These are phyloP conservation scores for Penicillium olsonii DNA, from an alignment of 2,329 filamentous ascomycete species.

Conservation along the genomic window DNA sequence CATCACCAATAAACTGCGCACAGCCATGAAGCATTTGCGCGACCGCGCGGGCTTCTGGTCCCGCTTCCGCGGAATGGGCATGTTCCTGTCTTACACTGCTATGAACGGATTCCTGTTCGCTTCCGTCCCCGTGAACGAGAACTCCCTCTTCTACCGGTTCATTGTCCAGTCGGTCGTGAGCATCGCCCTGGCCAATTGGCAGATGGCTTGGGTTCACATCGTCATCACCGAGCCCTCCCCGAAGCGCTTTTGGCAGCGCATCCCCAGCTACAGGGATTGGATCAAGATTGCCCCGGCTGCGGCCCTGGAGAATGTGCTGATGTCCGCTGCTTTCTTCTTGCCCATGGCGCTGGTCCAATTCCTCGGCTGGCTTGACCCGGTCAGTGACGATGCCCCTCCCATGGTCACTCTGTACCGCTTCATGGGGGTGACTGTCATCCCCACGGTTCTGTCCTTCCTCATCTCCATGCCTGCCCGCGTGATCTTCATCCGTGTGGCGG, in stretches of 20 bases:
- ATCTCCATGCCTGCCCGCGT: constrained; percentile 75
- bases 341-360: constrained; percentile 52
- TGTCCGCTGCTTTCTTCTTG: constrained; percentile 47
- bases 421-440: constrained; percentile 37
- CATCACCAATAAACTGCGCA: constrained; percentile 62
- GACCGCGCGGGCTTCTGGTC: constrained; percentile 64
- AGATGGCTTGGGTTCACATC: constrained; percentile 81
- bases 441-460: constrained; percentile 57
- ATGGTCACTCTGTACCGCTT: constrained; percentile 40
- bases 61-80: constrained; percentile 67
- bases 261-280: constrained; percentile 67
- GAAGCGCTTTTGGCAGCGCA: constrained; percentile 67
- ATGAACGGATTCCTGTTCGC: constrained; percentile 48
- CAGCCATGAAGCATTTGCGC: constrained; percentile 62
- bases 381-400: constrained; percentile 34
- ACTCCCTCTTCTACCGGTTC: constrained; percentile 45
- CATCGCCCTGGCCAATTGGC: constrained; percentile 66
- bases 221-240: constrained; percentile 71
- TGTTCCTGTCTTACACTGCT: constrained; percentile 52
- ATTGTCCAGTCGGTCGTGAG: constrained; percentile 60
- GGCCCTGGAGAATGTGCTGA: constrained; percentile 61
- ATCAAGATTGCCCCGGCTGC: constrained; percentile 70
- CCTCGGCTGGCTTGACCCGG: constrained; percentile 36
- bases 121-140: constrained; percentile 31
- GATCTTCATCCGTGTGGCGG: constrained; percentile 78